Conservation (phyloP, 164 flowering plant species). For the Aristolochia contorta region DNA sequence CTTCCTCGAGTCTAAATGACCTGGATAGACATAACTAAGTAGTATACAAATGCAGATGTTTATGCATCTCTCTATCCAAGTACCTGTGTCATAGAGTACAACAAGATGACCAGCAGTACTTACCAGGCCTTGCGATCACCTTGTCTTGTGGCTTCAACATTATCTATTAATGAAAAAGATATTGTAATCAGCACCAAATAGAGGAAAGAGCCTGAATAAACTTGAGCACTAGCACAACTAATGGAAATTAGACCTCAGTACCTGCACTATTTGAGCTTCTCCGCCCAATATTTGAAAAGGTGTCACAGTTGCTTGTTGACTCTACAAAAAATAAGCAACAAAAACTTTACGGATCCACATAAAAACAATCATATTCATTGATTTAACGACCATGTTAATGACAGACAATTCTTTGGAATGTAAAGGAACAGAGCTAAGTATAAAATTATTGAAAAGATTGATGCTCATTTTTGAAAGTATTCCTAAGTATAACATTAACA, state of each 20-base stretch:
- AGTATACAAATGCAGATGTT: neutral
- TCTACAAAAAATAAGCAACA: slow-evolving; percentile 21
- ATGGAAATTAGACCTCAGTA: neutral
- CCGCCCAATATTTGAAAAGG: slow-evolving; percentile 88
- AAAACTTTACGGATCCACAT: no score
- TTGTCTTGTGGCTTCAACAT: slow-evolving; percentile 93
- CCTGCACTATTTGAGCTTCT: slow-evolving; percentile 37
- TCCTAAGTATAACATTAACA: no score
- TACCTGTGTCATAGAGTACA: no score
- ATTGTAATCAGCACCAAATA: no score
- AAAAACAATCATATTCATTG: no score
- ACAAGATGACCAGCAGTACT: slow-evolving; percentile 8
- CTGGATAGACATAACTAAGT: neutral
- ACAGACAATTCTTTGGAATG: no score
- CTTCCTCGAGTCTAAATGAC: no score
- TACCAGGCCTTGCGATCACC: slow-evolving; percentile 80
- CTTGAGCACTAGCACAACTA: neutral
- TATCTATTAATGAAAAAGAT: slow-evolving; percentile 37
- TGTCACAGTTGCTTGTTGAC: slow-evolving; percentile 60
- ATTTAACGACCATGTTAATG: no score
- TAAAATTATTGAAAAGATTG: no score
- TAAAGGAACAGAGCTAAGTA: no score
- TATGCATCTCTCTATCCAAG: neutral
- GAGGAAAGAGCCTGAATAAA: neutral
- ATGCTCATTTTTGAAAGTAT: no score